phyloP scores from a whole-genome alignment of 2,329 filamentous ascomycete species.

The Arthrocladium fulminans region DNA sequence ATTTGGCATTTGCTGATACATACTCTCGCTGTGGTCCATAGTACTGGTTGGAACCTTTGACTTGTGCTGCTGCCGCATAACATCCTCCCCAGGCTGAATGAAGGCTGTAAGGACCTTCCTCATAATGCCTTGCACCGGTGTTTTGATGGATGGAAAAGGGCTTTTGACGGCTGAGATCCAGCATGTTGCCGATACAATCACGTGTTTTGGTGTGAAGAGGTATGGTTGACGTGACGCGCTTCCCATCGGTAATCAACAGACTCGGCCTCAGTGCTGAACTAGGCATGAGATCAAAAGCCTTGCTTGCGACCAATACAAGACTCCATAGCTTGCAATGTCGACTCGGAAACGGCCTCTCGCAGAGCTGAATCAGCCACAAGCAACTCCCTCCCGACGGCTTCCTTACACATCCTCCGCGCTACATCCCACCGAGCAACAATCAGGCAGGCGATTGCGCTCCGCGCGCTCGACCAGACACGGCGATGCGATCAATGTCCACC shows the following conservation, averaged over 20 bases:
- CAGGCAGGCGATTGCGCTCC: constrained; percentile 38
- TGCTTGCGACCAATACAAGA: background rate
- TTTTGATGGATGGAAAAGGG: too few relatives aligned
- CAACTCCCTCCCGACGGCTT: constrained; percentile 29
- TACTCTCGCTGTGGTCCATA: background rate
- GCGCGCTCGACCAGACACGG: constrained; percentile 34
- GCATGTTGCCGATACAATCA: too few relatives aligned
- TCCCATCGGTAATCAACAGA: too few relatives aligned
- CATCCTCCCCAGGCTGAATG: too few relatives aligned
- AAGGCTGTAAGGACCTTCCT: too few relatives aligned
- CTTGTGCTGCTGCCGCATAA: background rate
- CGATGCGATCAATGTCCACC: constrained; percentile 41
- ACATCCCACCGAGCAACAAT: constrained; percentile 45
- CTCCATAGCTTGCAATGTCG: constrained; percentile 13
- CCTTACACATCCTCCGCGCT: constrained; percentile 50
- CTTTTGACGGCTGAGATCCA: too few relatives aligned
- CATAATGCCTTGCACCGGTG: too few relatives aligned
- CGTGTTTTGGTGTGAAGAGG: too few relatives aligned
- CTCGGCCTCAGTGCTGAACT: too few relatives aligned
- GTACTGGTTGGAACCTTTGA: background rate
- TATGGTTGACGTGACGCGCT: too few relatives aligned
- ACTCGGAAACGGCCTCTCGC: constrained; percentile 13
- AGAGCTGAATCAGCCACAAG: constrained; percentile 11
- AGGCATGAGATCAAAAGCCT: background rate
- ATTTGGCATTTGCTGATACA: background rate